Evolutionary conservation across 2,329 filamentous ascomycete species (phyloP), one percentile per base, ranked within the genome.

Genomic region (Pseudocercospora fuligena): DNA sequence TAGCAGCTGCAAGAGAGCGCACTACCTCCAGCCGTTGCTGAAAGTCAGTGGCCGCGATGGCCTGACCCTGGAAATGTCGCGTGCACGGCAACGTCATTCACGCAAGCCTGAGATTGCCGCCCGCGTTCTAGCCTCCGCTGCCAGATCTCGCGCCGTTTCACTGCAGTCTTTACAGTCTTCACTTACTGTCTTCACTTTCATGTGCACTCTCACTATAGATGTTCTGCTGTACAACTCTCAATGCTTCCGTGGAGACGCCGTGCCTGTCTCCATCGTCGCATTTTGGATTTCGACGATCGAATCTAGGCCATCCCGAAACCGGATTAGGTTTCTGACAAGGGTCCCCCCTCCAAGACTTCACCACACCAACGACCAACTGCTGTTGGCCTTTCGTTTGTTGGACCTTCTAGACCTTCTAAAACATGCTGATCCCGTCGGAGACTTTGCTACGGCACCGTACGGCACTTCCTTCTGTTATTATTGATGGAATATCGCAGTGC

Each of bases 1-100:
- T 27, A 29, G 49, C 49, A 53, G 19, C 49, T 53, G 51, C 51
- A 54, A 14, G 36, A 36, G 33, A 36, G 33, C 33, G 12, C 33
- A 19, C 49, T 53, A 25, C 49, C 21, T 9, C 23, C 49, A 19
- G 47, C 47, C 23, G 47, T 12, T 12, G 21, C 47, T 16, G 14
- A 54, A 23, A 16, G 16, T 29, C 14, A 25, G 19, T 19, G 21
- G 47, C 11, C n/a, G 16, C 47, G 40, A 46, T 46, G 47, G 49
- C 49, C 23, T 54, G 51, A 56, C 51, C 51, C 51, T 56, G 51
- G 16, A 29, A 25, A 21, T 31, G 51, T 56, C 51, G 51, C 51
- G 51, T 56, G 51, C 51, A n/a, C 23, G 51, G 5, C 19, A 27
- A 56, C 27, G 51, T 51, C 23, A n/a, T 25, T 56, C 51, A n/a